Evolutionary conservation across 192 early-diverging fungal genomes (phyloP).

Genomic region (Dissophora ornata): DNA sequence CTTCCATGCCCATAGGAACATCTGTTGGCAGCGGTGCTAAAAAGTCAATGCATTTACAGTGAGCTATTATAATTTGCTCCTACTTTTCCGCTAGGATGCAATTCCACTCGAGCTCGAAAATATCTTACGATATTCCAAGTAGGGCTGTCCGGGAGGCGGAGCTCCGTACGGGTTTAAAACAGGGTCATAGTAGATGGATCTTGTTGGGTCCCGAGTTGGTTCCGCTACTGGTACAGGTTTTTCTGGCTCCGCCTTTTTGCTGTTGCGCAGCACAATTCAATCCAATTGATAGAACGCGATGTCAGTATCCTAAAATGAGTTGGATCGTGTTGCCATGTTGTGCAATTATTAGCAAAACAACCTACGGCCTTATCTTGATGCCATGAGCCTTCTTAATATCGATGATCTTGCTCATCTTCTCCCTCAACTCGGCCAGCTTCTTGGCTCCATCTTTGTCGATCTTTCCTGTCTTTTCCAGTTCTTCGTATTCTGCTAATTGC

Average conservation of each 20-base stretch:
- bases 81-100: too few species aligned
- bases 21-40: conserved; percentile 29
- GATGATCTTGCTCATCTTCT: conserved; percentile 39
- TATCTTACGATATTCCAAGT: conserved; percentile 48
- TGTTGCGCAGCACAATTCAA: neutral
- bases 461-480: conserved; percentile 35
- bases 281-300: neutral
- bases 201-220: conserved; percentile 36
- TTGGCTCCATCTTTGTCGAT: conserved; percentile 45
- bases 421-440: conserved; percentile 34
- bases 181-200: conserved; percentile 52
- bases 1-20: conserved; percentile 8
- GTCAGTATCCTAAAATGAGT: too few species aligned
- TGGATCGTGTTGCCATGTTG: too few species aligned
- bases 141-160: conserved; percentile 49
- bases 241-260: conserved; percentile 32
- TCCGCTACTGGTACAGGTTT: conserved; percentile 34
- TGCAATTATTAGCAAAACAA: neutral
- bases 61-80: neutral
- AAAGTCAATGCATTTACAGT: neutral
- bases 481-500: conserved; percentile 40
- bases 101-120: too few species aligned
- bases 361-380: conserved; percentile 49
- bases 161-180: conserved; percentile 51
- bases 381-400: conserved; percentile 49